Evolutionary conservation across 495 filamentous ascomycete genomes (phyloP).

Genomic region (Aspergillus kassunensis): DNA sequence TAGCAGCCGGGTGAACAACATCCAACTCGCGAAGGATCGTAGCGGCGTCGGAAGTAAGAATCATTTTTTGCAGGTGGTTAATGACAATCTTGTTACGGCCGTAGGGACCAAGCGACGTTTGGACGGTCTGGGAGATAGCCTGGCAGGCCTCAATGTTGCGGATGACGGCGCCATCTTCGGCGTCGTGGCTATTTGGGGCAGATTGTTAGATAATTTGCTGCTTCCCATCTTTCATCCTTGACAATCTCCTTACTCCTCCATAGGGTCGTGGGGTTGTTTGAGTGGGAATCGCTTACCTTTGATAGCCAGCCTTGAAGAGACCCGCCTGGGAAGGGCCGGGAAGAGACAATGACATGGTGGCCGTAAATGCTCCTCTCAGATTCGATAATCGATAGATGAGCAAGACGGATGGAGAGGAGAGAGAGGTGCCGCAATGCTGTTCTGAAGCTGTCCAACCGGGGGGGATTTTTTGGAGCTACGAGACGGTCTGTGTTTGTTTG

Average conservation of each 20-base stretch:
- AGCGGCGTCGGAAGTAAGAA: slow-evolving; percentile 94
- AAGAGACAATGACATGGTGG: slow-evolving; percentile 88
- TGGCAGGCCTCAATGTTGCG: slow-evolving; percentile 99
- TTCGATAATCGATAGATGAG: slow-evolving; percentile 20
- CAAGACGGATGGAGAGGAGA: slow-evolving; percentile 13
- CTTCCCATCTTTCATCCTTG: not conserved
- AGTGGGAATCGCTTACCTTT: slow-evolving; percentile 64
- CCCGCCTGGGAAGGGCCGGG: slow-evolving; percentile 86
- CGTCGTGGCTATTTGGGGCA: slow-evolving; percentile 79
- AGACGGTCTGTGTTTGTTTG: slow-evolving; percentile 38
- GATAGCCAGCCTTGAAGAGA: slow-evolving; percentile 95
- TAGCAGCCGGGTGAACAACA: slow-evolving; percentile 97
- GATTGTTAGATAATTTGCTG: slow-evolving; percentile 10
- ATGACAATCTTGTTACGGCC: slow-evolving; percentile 99
- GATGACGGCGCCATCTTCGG: slow-evolving; percentile 97
- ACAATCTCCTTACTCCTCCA: not conserved
- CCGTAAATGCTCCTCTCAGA: slow-evolving; percentile 22
- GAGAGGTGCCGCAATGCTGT: slow-evolving; percentile 23
- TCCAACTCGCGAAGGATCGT: slow-evolving; percentile 97
- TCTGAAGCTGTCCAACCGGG: slow-evolving; percentile 35
- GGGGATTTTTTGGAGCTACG: slow-evolving; percentile 45
- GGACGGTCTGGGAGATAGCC: slow-evolving; percentile 90
- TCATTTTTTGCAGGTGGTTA: slow-evolving; percentile 99
- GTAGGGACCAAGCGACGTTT: slow-evolving; percentile 94
- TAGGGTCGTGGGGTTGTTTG: slow-evolving; percentile 16